phyloP scores from a whole-genome alignment of 164 flowering plant species.

The Euptelea pleiosperma region DNA sequence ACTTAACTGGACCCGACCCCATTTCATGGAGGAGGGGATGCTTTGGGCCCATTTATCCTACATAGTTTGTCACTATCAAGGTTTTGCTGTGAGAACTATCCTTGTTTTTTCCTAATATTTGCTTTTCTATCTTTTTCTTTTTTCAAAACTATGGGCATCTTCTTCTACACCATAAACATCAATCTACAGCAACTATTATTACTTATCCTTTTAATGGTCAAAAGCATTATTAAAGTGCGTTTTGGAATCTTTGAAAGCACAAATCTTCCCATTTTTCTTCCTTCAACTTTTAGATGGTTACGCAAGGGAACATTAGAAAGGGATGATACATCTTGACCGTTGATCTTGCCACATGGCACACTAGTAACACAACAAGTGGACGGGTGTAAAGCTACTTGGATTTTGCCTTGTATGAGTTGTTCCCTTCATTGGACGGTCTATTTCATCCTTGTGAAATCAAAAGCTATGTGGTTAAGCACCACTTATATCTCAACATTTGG shows the following conservation, averaged over 20 bases:
- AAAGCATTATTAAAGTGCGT: constrained; percentile 11
- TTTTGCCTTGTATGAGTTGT: constrained; percentile 7
- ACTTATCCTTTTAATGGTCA: neutral
- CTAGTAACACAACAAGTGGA: neutral
- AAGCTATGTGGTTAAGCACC: neutral
- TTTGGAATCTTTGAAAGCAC: constrained; percentile 17
- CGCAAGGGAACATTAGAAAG: neutral
- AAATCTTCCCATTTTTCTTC: constrained; percentile 16
- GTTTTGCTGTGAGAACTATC: neutral
- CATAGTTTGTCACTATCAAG: neutral
- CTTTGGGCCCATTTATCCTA: neutral
- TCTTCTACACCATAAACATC: neutral
- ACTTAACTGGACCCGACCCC: too few species aligned
- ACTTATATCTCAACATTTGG: neutral
- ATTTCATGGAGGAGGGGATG: too few species aligned
- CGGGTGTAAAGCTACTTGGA: neutral
- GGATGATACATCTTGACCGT: neutral
- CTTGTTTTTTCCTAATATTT: neutral
- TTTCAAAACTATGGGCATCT: constrained; percentile 13
- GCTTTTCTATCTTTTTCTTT: constrained; percentile 3
- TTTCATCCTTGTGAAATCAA: neutral
- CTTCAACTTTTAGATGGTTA: constrained; percentile 4
- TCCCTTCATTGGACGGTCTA: constrained; percentile 6
- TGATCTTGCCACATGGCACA: constrained; percentile 7
- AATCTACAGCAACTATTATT: neutral